These are phyloP conservation scores for Immersiporthe knoxdaviesiana DNA, from an alignment of 2,329 filamentous ascomycete genomes.

Conservation along the genomic window DNA sequence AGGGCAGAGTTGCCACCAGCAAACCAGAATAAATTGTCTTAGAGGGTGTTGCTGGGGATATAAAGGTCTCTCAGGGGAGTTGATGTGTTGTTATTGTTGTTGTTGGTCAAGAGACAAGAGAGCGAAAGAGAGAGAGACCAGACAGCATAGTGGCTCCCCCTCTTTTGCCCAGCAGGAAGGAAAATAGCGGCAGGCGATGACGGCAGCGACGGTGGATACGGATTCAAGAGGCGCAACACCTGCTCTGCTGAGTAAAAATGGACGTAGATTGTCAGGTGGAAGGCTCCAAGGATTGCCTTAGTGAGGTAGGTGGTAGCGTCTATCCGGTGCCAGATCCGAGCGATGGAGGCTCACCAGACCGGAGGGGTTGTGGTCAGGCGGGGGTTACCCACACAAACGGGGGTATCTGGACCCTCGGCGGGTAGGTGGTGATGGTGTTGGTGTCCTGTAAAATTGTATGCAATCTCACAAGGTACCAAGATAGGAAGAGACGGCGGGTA, in stretches of 20 bases:
- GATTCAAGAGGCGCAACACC: constrained; percentile 12
- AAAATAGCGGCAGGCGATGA: constrained; percentile 14
- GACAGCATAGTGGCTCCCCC: neutral
- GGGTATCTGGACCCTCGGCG: constrained; percentile 8
- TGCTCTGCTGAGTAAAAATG: constrained; percentile 21
- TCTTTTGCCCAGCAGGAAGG: constrained; percentile 6
- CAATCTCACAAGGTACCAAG: constrained; percentile 8
- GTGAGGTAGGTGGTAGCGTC: constrained; percentile 29
- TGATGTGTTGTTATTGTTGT: neutral
- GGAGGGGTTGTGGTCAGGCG: constrained; percentile 6
- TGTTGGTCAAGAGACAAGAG: constrained; percentile 9
- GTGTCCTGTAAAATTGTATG: neutral
- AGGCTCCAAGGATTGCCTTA: constrained; percentile 22
- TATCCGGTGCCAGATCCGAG: constrained; percentile 21
- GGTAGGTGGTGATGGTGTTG: constrained; percentile 6
- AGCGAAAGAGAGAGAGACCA: neutral
- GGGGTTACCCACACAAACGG: constrained; percentile 8
- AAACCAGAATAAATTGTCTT: neutral
- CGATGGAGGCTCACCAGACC: constrained; percentile 5
- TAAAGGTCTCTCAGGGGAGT: constrained; percentile 1
- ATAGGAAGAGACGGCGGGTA: constrained; percentile 13
- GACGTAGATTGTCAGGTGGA: constrained; percentile 10
- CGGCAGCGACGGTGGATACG: constrained; percentile 17
- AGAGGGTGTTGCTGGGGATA: neutral
- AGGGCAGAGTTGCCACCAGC: neutral